Evolutionary conservation across 768 basidiomycete genomes (phyloP).

Genomic region (Boletales sp.): DNA sequence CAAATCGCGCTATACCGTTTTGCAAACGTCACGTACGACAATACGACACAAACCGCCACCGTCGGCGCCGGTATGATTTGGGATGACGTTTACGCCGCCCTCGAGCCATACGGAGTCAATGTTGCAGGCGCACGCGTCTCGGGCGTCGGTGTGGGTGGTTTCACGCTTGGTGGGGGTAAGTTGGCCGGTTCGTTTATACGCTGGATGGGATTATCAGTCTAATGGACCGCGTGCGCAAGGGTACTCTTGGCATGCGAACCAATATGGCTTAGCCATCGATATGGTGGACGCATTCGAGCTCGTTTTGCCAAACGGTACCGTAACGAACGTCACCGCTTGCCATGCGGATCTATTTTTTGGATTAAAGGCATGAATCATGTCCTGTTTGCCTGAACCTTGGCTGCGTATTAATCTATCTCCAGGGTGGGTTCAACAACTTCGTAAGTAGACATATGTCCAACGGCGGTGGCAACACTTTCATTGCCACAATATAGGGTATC

Average conservation of each 20-base stretch:
- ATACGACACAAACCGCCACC: conserved; percentile 35
- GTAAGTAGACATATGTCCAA: conserved; percentile 22
- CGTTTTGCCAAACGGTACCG: conserved; percentile 52
- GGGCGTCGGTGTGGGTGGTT: conserved; percentile 58
- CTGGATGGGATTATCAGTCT: background rate
- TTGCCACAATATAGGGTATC: conserved; percentile 44
- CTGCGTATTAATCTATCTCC: conserved; percentile 1
- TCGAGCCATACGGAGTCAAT: conserved; percentile 46
- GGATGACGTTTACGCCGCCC: conserved; percentile 61
- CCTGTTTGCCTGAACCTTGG: background rate
- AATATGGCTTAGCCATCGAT: conserved; percentile 55
- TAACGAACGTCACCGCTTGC: conserved; percentile 34
- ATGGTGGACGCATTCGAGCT: conserved; percentile 55
- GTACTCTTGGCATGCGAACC: conserved; percentile 64
- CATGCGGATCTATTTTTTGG: conserved; percentile 43
- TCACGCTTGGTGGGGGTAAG: conserved; percentile 56
- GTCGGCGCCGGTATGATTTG: conserved; percentile 48
- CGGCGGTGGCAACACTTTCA: conserved; percentile 23
- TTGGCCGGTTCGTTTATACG: background rate
- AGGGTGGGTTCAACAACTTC: conserved; percentile 70
- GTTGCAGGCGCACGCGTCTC: conserved; percentile 59
- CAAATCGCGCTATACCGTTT: conserved; percentile 56
- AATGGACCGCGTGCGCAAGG: conserved; percentile 33
- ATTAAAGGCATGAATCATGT: conserved; percentile 34
- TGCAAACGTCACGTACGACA: conserved; percentile 41